These are phyloP conservation scores for Magnolia kwangsiensis DNA, from an alignment of 164 flowering plant genomes.

Conservation along the genomic window DNA sequence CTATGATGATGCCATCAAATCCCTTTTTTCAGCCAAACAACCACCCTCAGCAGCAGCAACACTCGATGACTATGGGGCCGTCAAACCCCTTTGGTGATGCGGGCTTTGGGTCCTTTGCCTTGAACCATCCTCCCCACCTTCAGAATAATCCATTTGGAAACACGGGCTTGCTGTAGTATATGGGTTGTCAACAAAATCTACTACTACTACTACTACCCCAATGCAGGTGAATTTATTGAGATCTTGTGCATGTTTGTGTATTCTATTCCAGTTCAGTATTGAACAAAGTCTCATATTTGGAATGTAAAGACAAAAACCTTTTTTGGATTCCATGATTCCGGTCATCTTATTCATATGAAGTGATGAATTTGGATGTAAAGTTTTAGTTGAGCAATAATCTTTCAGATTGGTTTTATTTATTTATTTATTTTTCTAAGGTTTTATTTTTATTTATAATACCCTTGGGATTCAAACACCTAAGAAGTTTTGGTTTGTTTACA, in stretches of 20 bases:
- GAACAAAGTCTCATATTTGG: background rate
- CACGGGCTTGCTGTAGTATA: constrained; percentile 54
- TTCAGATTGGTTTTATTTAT: background rate
- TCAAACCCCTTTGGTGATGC: constrained; percentile 84
- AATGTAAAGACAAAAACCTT: background rate
- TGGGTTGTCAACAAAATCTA: background rate
- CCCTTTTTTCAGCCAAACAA: constrained; percentile 66
- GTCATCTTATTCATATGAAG: background rate
- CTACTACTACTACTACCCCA: background rate
- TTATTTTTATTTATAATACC: background rate
- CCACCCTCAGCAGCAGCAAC: constrained; percentile 36
- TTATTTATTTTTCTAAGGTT: too few relatives aligned
- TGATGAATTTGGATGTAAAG: background rate
- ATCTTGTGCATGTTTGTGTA: constrained; percentile 4
- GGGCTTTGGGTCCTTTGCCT: constrained; percentile 66
- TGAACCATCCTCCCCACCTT: constrained; percentile 37
- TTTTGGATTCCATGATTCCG: background rate
- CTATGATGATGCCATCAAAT: constrained; percentile 24
- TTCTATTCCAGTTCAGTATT: background rate
- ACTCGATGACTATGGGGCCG: constrained; percentile 34
- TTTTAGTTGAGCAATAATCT: background rate
- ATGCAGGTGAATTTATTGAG: background rate
- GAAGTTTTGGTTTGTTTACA: background rate
- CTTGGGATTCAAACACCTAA: background rate
- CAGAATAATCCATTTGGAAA: constrained; percentile 87